These are phyloP conservation scores for Plenodomus biglobosus DNA, from an alignment of 2,329 filamentous ascomycete species.

Conservation along the genomic window DNA sequence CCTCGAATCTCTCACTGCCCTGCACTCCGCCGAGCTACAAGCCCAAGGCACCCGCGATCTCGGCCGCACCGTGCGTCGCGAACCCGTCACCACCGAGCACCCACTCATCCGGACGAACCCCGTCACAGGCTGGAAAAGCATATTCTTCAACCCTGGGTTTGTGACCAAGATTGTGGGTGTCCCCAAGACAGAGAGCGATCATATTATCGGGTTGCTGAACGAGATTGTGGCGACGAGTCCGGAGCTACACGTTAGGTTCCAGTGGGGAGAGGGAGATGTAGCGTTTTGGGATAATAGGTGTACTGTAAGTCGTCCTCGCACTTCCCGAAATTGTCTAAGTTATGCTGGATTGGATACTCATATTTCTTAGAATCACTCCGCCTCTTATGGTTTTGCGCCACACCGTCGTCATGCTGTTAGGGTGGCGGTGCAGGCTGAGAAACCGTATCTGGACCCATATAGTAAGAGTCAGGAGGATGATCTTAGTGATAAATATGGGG, in stretches of 20 bases:
- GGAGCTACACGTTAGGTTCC: slow-evolving; percentile 68
- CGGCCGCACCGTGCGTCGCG: slow-evolving; percentile 56
- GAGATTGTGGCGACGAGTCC: slow-evolving; percentile 61
- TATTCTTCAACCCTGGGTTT: slow-evolving; percentile 63
- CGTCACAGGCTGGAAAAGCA: slow-evolving; percentile 62
- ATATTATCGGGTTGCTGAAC: slow-evolving; percentile 56
- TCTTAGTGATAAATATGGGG: slow-evolving; percentile 49
- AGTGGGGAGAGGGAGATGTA: slow-evolving; percentile 66
- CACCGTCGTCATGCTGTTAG: slow-evolving; percentile 59
- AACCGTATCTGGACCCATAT: slow-evolving; percentile 47
- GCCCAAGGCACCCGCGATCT: slow-evolving; percentile 53
- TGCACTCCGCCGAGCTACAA: slow-evolving; percentile 59
- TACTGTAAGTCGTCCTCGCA: slow-evolving; percentile 50
- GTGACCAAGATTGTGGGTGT: slow-evolving; percentile 61
- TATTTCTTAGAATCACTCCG: slow-evolving; percentile 52
- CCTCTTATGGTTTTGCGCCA: slow-evolving; percentile 59
- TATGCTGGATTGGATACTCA: slow-evolving; percentile 6
- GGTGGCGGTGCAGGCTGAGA: slow-evolving; percentile 52
- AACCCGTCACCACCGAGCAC: slow-evolving; percentile 57
- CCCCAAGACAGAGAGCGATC: slow-evolving; percentile 58
- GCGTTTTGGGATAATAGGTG: slow-evolving; percentile 69
- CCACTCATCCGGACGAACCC: slow-evolving; percentile 62
- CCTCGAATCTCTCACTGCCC: slow-evolving; percentile 58
- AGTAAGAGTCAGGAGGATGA: slow-evolving; percentile 60
- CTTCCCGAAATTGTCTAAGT: no score